Conservation (phyloP, 2,329 filamentous ascomycete species). For the Ascochyta fabae region DNA sequence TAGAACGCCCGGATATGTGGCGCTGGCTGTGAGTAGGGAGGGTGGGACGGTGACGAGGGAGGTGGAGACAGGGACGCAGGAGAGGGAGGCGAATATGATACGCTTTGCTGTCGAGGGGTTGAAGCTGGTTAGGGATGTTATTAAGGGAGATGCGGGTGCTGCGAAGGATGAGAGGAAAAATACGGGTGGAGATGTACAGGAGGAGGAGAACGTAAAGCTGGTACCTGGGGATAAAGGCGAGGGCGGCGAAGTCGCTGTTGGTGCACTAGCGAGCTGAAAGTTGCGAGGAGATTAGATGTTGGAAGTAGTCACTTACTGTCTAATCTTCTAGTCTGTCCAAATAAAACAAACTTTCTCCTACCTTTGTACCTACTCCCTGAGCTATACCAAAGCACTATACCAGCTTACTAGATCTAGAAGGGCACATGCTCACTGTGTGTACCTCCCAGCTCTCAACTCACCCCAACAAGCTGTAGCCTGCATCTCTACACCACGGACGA, state of each 20-base stretch:
- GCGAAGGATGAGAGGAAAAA: neutral
- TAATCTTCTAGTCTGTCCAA: neutral
- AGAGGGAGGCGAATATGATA: constrained; percentile 68
- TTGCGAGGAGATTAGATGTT: neutral
- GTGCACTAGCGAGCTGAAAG: constrained; percentile 9
- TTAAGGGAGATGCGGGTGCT: constrained; percentile 50
- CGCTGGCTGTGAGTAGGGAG: constrained; percentile 64
- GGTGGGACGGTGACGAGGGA: constrained; percentile 62
- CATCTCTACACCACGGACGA: too few species aligned
- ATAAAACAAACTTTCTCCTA: too few species aligned
- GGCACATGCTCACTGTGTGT: too few species aligned
- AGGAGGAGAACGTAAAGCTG: constrained; percentile 6
- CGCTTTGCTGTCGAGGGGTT: constrained; percentile 65
- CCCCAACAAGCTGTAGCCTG: too few species aligned
- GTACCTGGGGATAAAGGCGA: constrained; percentile 6
- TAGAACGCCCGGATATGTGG: constrained; percentile 67
- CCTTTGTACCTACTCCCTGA: too few species aligned
- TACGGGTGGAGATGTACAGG: neutral
- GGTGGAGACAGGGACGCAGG: constrained; percentile 61
- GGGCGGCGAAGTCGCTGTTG: constrained; percentile 8
- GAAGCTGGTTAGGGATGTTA: constrained; percentile 62
- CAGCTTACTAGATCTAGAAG: too few species aligned
- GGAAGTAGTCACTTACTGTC: neutral
- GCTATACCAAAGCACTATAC: too few species aligned
- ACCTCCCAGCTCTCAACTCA: too few species aligned